Conservation (phyloP, 768 basidiomycete genomes). For the Roridomyces roridus region DNA sequence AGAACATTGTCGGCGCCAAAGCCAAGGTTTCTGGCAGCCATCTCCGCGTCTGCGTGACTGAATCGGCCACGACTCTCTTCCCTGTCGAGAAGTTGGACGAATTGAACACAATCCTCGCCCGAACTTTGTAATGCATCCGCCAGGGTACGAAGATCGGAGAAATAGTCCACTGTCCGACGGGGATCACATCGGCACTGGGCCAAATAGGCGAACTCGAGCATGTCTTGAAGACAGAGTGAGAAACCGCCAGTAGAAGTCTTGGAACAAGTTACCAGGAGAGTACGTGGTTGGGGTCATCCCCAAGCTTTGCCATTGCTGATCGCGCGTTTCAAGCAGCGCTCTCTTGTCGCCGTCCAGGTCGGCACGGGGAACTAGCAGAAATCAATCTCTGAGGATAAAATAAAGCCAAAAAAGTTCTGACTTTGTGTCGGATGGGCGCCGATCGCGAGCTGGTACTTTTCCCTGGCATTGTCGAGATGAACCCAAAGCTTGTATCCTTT, state of each 20-base stretch:
- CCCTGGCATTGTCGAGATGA: conserved; percentile 63
- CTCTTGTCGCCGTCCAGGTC: conserved; percentile 50
- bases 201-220: conserved; percentile 79
- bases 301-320: conserved; percentile 52
- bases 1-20: conserved; percentile 68
- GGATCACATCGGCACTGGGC: conserved; percentile 87
- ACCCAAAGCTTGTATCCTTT: conserved; percentile 51
- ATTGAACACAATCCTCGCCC: conserved; percentile 49
- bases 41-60: conserved; percentile 57
- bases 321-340: conserved; percentile 41
- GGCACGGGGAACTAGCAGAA: conserved; percentile 55
- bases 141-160: conserved; percentile 61
- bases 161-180: conserved; percentile 64
- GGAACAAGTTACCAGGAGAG: conserved; percentile 58
- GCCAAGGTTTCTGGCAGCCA: conserved; percentile 60
- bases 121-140: conserved; percentile 55
- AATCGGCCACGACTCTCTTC: conserved; percentile 73
- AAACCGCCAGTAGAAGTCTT: neutral
- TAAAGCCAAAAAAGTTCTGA: conserved; percentile 36
- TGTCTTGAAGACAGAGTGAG: conserved; percentile 47
- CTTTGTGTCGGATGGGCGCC: conserved; percentile 84
- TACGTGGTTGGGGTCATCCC: conserved; percentile 74
- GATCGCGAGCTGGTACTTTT: conserved; percentile 74
- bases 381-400: neutral
- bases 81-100: conserved; percentile 63